Conservation (phyloP, 2,329 filamentous ascomycete species). For the Colletotrichum tabaci region DNA sequence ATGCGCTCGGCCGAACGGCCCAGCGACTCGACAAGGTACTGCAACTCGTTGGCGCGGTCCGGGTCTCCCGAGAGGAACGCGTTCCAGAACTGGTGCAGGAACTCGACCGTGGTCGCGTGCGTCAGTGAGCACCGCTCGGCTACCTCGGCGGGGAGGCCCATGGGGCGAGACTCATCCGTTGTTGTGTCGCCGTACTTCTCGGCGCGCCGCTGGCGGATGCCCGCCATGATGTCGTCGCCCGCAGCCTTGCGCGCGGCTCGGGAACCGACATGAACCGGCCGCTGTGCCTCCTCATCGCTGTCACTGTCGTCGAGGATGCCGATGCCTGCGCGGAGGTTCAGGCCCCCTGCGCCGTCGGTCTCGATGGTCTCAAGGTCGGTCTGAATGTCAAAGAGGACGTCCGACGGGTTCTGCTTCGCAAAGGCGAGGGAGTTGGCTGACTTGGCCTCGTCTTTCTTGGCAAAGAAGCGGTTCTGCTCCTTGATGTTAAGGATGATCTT, state of each 20-base stretch:
- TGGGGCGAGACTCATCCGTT: constrained; percentile 28
- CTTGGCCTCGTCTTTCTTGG: constrained; percentile 66
- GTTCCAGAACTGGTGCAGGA: constrained; percentile 97
- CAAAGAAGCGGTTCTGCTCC: constrained; percentile 88
- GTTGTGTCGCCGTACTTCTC: constrained; percentile 69
- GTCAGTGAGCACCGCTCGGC: constrained; percentile 76
- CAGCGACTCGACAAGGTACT: constrained; percentile 86
- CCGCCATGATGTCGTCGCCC: constrained; percentile 76
- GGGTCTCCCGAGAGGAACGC: constrained; percentile 91
- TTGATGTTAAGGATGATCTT: constrained; percentile 89
- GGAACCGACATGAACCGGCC: constrained; percentile 74
- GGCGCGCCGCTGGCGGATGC: constrained; percentile 73
- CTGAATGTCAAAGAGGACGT: constrained; percentile 77
- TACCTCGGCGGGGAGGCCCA: constrained; percentile 68
- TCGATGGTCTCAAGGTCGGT: constrained; percentile 71
- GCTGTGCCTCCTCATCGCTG: constrained; percentile 72
- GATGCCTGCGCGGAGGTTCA: constrained; percentile 75
- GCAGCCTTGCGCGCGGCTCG: constrained; percentile 75
- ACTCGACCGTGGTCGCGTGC: constrained; percentile 94
- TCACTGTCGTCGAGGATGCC: constrained; percentile 80
- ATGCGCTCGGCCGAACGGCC: constrained; percentile 84
- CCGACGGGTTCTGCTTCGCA: constrained; percentile 77
- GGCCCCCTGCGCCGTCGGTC: constrained; percentile 63
- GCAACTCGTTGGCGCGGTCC: constrained; percentile 84
- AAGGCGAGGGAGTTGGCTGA: constrained; percentile 68